Base-by-base conservation (phyloP, 139 green algal genomes). In the Micromonas commoda region DNA sequence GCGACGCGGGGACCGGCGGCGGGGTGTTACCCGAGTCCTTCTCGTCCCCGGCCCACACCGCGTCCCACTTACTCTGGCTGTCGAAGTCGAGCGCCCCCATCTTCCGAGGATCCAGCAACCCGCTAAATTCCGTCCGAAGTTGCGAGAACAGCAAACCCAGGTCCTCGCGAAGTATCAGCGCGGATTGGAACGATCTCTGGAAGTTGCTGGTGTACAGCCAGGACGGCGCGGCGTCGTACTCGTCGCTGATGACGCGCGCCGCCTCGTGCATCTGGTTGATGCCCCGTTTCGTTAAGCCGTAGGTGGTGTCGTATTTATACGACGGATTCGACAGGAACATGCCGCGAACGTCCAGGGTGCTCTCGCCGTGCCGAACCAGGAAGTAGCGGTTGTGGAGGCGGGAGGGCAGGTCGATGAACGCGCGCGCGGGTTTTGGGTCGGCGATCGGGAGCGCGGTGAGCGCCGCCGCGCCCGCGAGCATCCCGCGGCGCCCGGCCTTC, bases 151-250 rank as follows among this genome's bases (percentile, higher is more conserved):
- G 52, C 39, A 80, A 65, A 19, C 75, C 75, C 6, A 73, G 28
- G 23, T 80, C 75, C 28, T 80, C 57, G n/a, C 75, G 26, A 32
- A 80, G 3, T 29, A 80, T 31, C 19, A 80, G 39, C 38, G 75
- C 29, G 28, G 60, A 64, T 29, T 80, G 75, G 28, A 71, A 80
- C 21, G 24, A 35, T 19, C 75, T n/a, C 31, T 80, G 75, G 45
- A 80, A 80, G 37, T 80, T 80, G n/a, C 19, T 45, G 38, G 75
- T 80, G 57, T 80, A 80, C 24, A 80, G 21, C 75, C 75, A 80
- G 38, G 75, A 71, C 64, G 65, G 64, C 2, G 52, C 31, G 24
- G 37, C 75, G 28, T 74, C 75, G 52, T 53, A 68, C 26, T 77
- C 51, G 24, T 45, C 16, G 5, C 23, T 20, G 0, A 75, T 34